These are phyloP conservation scores for Diaporthe helianthi DNA, from an alignment of 2,329 filamentous ascomycete genomes.

Conservation along the genomic window DNA sequence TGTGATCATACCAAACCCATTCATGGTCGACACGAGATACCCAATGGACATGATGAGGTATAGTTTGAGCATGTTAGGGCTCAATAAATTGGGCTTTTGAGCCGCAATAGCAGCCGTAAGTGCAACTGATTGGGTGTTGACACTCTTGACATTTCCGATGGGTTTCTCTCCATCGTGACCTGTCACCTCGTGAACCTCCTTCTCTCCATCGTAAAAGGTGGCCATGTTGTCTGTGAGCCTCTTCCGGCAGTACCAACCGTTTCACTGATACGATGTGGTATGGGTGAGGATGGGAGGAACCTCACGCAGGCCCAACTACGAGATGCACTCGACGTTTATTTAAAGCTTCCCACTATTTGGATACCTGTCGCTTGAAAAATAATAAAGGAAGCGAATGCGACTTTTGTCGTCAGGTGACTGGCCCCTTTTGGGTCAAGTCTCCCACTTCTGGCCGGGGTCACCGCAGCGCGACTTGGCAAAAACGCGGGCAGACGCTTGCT, in stretches of 20 bases:
- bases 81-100: conserved; percentile 45
- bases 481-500: conserved; percentile 19
- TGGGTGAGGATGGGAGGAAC: background rate
- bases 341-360: background rate
- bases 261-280: background rate
- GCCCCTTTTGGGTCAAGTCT: conserved; percentile 9
- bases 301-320: background rate
- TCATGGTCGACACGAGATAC: conserved; percentile 57
- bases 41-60: conserved; percentile 49
- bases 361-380: background rate
- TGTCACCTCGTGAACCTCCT: conserved; percentile 26
- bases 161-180: conserved; percentile 37
- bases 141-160: conserved; percentile 41
- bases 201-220: background rate
- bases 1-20: conserved; percentile 53
- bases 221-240: conserved; percentile 19
- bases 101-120: conserved; percentile 45
- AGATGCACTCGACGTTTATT: background rate
- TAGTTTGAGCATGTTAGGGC: conserved; percentile 45
- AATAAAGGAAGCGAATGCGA: background rate
- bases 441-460: conserved; percentile 8
- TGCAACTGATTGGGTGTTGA: conserved; percentile 47
- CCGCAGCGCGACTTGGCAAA: conserved; percentile 20
- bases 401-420: conserved; percentile 4
- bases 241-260: background rate